These are phyloP conservation scores for Geosmithia morbida DNA, from an alignment of 2,329 filamentous ascomycete species.

Conservation along the genomic window DNA sequence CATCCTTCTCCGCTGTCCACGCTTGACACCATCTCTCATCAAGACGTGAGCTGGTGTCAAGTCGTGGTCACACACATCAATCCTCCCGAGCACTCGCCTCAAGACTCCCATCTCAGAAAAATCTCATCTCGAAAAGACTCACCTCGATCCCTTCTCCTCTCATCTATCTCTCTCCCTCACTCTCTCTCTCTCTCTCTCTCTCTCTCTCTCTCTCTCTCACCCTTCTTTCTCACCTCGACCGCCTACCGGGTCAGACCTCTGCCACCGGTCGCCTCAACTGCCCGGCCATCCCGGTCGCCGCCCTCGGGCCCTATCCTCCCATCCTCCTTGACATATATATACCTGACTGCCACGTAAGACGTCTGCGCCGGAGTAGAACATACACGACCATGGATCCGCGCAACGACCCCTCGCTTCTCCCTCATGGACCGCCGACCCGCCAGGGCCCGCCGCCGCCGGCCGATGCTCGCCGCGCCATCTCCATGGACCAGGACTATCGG, in stretches of 20 bases:
- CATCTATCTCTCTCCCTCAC: no score
- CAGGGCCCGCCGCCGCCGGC: slow-evolving; percentile 15
- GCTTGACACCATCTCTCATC: neutral
- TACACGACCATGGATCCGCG: neutral
- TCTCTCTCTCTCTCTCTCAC: neutral
- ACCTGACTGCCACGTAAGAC: neutral
- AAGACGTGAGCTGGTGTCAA: neutral
- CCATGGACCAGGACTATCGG: slow-evolving; percentile 42
- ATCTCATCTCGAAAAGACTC: no score
- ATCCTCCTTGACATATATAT: neutral
- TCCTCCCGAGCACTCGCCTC: no score
- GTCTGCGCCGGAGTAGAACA: neutral
- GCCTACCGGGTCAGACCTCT: no score
- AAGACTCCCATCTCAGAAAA: no score
- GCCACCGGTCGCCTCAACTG: no score
- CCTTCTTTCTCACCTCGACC: no score
- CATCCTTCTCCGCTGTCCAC: neutral
- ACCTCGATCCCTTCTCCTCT: no score
- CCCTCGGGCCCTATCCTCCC: no score
- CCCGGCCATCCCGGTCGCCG: no score
- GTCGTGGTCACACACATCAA: neutral
- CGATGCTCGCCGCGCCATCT: slow-evolving; percentile 29
- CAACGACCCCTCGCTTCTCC: slow-evolving; percentile 1
- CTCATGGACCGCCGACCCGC: slow-evolving; percentile 18
- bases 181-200: neutral